Conservation (phyloP, 495 filamentous ascomycete species). For the Penicillium canariense region DNA sequence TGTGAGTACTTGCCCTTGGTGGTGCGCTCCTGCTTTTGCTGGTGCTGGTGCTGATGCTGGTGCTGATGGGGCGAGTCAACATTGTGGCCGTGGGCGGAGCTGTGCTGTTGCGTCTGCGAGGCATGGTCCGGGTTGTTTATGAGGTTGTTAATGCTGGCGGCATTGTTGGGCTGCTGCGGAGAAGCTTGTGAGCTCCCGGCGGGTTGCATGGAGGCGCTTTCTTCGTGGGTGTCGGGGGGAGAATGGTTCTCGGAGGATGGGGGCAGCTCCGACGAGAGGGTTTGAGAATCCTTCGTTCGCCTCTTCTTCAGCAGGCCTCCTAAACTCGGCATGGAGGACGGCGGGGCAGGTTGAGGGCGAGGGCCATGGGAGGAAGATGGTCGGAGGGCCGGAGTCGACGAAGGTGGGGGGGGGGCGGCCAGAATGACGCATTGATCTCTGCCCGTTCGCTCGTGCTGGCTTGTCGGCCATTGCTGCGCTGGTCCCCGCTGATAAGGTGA, state of each 20-base stretch:
- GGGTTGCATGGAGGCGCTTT: conserved; percentile 44
- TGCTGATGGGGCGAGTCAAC: conserved; percentile 10
- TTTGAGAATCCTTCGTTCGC: conserved; percentile 78
- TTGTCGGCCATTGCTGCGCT: too few relatives aligned
- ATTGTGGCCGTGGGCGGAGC: conserved; percentile 4
- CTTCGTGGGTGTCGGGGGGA: conserved; percentile 38
- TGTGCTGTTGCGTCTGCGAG: conserved; percentile 7
- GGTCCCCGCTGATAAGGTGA: too few relatives aligned
- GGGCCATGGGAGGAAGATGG: conserved; percentile 9
- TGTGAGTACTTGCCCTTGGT: conserved; percentile 99
- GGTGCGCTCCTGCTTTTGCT: conserved; percentile 49
- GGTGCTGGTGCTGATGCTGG: conserved; percentile 1
- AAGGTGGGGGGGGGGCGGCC: conserved; percentile 28
- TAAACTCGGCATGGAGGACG: conserved; percentile 46
- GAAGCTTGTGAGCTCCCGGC: conserved; percentile 30
- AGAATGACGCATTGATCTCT: conserved; percentile 37
- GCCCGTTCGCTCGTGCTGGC: neutral
- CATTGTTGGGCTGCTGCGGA: conserved; percentile 38
- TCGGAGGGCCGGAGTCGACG: conserved; percentile 15
- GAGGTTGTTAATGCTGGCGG: conserved; percentile 46
- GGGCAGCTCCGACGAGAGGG: conserved; percentile 51
- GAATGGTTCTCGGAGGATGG: conserved; percentile 54
- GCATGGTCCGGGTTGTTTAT: conserved; percentile 31
- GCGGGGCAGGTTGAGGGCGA: conserved; percentile 8
- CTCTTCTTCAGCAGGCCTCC: conserved; percentile 93